Base-by-base conservation (phyloP, 2,329 filamentous ascomycete species). In the Penicillium hordei region DNA sequence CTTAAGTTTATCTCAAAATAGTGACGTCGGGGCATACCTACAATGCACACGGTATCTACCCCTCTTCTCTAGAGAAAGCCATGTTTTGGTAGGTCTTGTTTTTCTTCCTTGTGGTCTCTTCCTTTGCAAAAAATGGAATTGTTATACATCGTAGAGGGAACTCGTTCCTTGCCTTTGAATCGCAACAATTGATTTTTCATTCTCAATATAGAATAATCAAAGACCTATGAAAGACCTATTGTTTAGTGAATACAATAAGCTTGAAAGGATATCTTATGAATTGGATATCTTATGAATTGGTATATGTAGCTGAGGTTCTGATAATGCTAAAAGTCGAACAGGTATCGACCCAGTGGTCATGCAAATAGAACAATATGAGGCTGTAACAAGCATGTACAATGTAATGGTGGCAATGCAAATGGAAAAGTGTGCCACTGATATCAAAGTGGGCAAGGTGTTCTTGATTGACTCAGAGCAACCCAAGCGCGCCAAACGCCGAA, bases 401-500 rank as follows among this genome's bases (percentile, higher is more conserved):
- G 49, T 4, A 36, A 53, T 36, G 48, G 17, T 13, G 13, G 12
- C 43, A 19, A 51, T 48, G 36, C 27, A 43, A 53, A 34, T 21
- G 23, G 12, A 10, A 21, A 27, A 29, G 8, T n/a, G 23, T 31
- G 29, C 21, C 33, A 34, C 31, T 25, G 31, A 5, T 48, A n/a
- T 48, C 8, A 34, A 25, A 31, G 5, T 8, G 5, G 12, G 15
- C 9, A 48, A 36, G 15, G 21, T n/a, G 19, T 17, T 25, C 21
- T 46, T 17, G 5, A 2, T 23, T 33, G 1, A 23, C 42, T 69
- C 51, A 75, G 21, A 75, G 59, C 52, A 77, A 55, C 1, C 72
- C 72, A 59, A 78, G 60, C 19, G 68, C 72, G n/a, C 67, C 73
- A 64, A 78, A 78, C 1, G 70, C 72, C 31, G 70, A 63, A 23